These are phyloP conservation scores for Zymoseptoria crescenta DNA, from an alignment of 2,329 filamentous ascomycete genomes.

Conservation along the genomic window DNA sequence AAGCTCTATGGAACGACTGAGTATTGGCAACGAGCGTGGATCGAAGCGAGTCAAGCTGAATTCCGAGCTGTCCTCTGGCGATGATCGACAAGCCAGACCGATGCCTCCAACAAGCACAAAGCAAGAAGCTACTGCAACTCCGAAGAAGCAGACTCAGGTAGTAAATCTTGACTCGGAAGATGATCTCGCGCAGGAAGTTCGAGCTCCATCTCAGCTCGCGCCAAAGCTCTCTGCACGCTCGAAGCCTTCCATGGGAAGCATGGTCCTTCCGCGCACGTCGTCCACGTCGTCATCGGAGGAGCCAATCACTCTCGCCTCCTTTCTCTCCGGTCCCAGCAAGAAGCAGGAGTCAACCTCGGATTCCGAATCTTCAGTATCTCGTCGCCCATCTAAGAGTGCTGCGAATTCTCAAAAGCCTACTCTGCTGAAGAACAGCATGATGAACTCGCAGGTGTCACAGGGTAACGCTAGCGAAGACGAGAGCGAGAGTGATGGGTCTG, in stretches of 20 bases:
- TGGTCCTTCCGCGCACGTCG: neutral
- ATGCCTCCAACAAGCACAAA: neutral
- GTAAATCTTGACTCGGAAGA: neutral
- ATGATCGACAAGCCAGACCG: conserved; percentile 1
- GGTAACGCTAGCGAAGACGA: conserved; percentile 2
- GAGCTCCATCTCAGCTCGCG: neutral
- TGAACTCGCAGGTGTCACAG: conserved; percentile 12
- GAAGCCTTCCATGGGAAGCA: neutral
- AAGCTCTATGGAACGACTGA: conserved; percentile 8
- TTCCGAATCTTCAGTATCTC: neutral
- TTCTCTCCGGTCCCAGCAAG: conserved; percentile 1
- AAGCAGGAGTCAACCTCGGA: neutral
- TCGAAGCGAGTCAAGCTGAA: conserved; percentile 14
- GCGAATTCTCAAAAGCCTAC: neutral
- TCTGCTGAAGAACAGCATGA: conserved; percentile 14
- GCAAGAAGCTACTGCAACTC: neutral
- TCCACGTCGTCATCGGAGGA: conserved; percentile 6
- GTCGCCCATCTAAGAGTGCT: neutral
- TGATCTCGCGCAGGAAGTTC: neutral
- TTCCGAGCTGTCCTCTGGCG: conserved; percentile 12
- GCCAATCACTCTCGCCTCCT: conserved; percentile 12
- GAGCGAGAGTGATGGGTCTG: conserved; percentile 3
- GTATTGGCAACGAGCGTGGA: conserved; percentile 14
- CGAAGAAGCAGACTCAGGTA: neutral
- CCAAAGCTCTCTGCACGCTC: neutral